These are phyloP conservation scores for Penicillium sp. DNA, from an alignment of 2,329 filamentous ascomycete genomes.

Conservation along the genomic window DNA sequence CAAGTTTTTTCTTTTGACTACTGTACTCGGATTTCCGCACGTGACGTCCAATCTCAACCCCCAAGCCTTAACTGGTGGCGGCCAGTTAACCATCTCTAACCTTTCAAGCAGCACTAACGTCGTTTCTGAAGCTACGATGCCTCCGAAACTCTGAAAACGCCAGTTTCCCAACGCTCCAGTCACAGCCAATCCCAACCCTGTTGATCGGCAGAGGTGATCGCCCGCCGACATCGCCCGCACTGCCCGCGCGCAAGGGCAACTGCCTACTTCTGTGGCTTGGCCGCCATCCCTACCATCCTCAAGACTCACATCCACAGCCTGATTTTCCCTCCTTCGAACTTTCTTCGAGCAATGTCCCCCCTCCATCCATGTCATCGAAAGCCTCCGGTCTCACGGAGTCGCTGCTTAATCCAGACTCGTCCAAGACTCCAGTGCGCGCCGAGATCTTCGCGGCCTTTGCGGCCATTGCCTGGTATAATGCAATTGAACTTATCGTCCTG, in stretches of 20 bases:
- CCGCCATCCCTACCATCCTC: background rate
- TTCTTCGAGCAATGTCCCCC: conserved; percentile 16
- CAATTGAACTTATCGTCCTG: conserved; percentile 35
- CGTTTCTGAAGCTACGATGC: no score
- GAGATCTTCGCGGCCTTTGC: conserved; percentile 24
- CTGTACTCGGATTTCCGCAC: background rate
- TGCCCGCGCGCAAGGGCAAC: background rate
- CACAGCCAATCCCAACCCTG: background rate
- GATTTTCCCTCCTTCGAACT: background rate
- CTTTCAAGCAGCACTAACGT: background rate
- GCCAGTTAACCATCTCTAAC: background rate
- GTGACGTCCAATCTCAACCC: background rate
- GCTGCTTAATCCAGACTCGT: conserved; percentile 5
- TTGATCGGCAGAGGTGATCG: background rate
- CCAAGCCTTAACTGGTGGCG: background rate
- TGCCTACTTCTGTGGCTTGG: background rate
- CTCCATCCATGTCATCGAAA: conserved; percentile 18
- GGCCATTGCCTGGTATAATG: conserved; percentile 27
- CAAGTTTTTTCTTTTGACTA: background rate
- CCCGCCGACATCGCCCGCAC: background rate
- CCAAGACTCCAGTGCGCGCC: conserved; percentile 1
- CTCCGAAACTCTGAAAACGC: background rate
- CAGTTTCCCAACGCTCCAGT: background rate
- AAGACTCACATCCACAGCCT: background rate
- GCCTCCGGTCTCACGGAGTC: conserved; percentile 5